A percentile compares a stretch with the other conserved stretches of the same genome.
These are phyloP conservation scores for Epicoccum nigrum DNA, from an alignment of 2,329 filamentous ascomycete species.

Conservation along the genomic window DNA sequence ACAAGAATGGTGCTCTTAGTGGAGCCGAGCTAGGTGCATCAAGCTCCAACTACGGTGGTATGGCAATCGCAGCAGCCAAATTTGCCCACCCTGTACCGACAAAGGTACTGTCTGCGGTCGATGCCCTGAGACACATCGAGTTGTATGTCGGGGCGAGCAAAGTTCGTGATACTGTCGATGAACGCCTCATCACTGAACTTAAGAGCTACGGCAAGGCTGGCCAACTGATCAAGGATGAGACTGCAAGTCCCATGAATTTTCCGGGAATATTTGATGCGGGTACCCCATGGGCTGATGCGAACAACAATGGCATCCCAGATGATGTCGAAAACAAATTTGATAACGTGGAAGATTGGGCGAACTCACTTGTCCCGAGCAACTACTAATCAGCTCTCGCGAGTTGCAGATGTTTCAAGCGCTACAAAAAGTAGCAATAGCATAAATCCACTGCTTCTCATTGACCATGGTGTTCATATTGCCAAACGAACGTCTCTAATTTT, in stretches of 20 bases:
- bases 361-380: conserved; percentile 51
- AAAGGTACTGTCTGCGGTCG: conserved; percentile 48
- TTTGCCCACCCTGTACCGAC: conserved; percentile 55
- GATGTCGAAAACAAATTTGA: conserved; percentile 54
- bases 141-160: conserved; percentile 52
- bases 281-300: conserved; percentile 51
- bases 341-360: conserved; percentile 59
- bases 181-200: conserved; percentile 52
- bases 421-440: too few species aligned
- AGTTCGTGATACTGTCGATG: conserved; percentile 54
- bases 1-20: conserved; percentile 58
- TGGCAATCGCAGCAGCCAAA: conserved; percentile 51
- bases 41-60: conserved; percentile 55
- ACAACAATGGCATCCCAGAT: conserved; percentile 60
- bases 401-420: too few species aligned
- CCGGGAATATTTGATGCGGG: conserved; percentile 50
- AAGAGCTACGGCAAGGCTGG: conserved; percentile 55
- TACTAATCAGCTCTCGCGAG: conserved; percentile 19
- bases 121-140: conserved; percentile 52
- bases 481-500: too few species aligned
- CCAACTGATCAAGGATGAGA: conserved; percentile 56
- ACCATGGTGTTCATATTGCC: too few species aligned
- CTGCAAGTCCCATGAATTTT: conserved; percentile 48
- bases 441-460: too few species aligned
- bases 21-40: conserved; percentile 53